These are phyloP conservation scores for Cronartium ribicola DNA, from an alignment of 1,284 basidiomycete genomes.

Conservation along the genomic window DNA sequence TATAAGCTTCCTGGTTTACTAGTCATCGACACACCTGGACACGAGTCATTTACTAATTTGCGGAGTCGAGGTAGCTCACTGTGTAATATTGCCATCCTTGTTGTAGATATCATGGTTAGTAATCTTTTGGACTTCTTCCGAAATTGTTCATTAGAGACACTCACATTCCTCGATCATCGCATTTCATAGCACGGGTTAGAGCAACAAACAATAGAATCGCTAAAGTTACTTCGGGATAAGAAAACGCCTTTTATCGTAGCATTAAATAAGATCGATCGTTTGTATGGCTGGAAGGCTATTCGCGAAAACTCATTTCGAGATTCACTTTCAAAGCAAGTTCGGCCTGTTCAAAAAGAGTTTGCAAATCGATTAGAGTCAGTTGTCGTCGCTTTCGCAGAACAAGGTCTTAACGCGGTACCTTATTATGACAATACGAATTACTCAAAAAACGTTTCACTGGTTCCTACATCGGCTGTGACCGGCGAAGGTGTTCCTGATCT, in stretches of 20 bases:
- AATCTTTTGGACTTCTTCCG: background rate
- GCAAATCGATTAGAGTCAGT: conserved; percentile 81
- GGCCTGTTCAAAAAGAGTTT: conserved; percentile 82
- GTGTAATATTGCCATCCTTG: conserved; percentile 98
- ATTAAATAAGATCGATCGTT: conserved; percentile 98
- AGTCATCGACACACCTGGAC: conserved; percentile 96
- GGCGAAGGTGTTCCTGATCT: conserved; percentile 99
- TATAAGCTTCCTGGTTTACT: conserved; percentile 97
- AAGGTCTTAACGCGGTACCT: conserved; percentile 88
- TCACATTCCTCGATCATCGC: conserved; percentile 13
- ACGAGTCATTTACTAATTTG: conserved; percentile 98
- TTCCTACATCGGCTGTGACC: conserved; percentile 95
- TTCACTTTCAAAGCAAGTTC: conserved; percentile 79
- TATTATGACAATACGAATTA: conserved; percentile 99
- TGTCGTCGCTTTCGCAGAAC: conserved; percentile 89
- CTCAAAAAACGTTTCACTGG: conserved; percentile 87
- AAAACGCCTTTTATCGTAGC: conserved; percentile 99
- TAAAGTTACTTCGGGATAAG: conserved; percentile 83
- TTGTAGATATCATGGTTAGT: conserved; percentile 93
- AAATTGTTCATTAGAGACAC: background rate
- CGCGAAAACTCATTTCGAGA: conserved; percentile 89
- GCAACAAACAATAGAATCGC: conserved; percentile 92
- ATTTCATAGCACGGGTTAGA: conserved; percentile 79
- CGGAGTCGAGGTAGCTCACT: conserved; percentile 93
- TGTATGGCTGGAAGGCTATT: conserved; percentile 89